Percentiles rank a stretch among this genome's conserved stretches.
Evolutionary conservation across 306 rosid species (phyloP).

Genomic region (Corylus avellana): DNA sequence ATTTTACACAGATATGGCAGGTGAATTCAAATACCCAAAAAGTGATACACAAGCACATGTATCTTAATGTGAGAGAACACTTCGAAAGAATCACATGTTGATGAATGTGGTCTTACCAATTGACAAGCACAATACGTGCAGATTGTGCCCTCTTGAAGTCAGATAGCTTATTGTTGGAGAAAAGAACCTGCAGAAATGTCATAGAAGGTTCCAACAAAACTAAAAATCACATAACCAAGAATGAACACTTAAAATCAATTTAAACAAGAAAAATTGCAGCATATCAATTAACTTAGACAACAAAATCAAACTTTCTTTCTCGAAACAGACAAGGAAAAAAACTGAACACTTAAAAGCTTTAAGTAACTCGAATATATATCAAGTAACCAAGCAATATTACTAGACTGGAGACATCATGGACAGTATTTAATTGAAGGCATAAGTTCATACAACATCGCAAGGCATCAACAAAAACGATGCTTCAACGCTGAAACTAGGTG

Average conservation of each 20-base stretch:
- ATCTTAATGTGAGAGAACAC: not conserved
- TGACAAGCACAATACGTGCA: constrained; percentile 81
- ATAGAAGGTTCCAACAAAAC: constrained; percentile 20
- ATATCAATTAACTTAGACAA: not conserved
- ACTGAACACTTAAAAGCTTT: not conserved
- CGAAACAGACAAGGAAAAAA: not conserved
- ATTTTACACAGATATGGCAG: not conserved
- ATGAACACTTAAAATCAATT: not conserved
- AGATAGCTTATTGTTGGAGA: constrained; percentile 81
- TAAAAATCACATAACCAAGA: constrained; percentile 20
- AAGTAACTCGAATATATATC: not conserved
- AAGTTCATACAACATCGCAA: not conserved
- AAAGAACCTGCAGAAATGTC: constrained; percentile 73
- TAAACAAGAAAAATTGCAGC: not conserved
- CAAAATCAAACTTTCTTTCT: not conserved
- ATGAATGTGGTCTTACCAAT: constrained; percentile 55
- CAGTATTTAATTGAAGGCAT: not conserved
- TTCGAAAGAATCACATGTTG: constrained; percentile 16
- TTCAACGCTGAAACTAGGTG: not conserved
- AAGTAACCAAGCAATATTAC: not conserved
- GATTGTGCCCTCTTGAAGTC: constrained; percentile 64
- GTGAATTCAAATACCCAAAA: not conserved
- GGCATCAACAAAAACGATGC: not conserved
- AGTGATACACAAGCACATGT: not conserved
- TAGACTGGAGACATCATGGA: not conserved